Base-by-base conservation (phyloP, 2,329 filamentous ascomycete species). In the Trichoderma endophyticum region DNA sequence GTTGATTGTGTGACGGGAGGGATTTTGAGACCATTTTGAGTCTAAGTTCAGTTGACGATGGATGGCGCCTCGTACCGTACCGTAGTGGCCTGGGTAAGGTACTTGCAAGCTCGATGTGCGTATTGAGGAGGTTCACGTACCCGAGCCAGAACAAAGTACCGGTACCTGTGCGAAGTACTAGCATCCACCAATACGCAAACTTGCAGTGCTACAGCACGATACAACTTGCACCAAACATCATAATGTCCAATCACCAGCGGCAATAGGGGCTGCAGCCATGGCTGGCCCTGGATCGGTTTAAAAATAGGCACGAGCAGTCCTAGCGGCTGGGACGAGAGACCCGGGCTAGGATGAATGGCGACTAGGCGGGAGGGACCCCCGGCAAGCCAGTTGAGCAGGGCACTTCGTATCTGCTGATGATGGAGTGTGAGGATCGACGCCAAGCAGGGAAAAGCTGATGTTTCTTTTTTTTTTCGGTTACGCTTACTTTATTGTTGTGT, bases 401-500 rank as follows among this genome's bases (percentile, higher is more conserved):
- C 48, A 65, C 51, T 71, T 72, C 71, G 71, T 72, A 72, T 72
- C 70, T 72, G 64, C 70, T 69, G 59, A 72, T 66, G 54, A 43
- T 70, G 68, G 9, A 30, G 69, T 57, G 69, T 57, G 69, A 71
- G 60, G 70, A 71, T 71, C 62, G 70, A 71, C 70, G 70, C 48
- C 26, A 60, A 70, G 54, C 18, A 65, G 18, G 48, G 26, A 21
- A 65, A 65, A 48, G 21, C 21, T 66, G 54, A 57, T 26, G 18
- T 48, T 63, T 28, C 43, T 64, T 48, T 26, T 66, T 65, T 65
- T 34, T 56, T 26, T 34, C n/a, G 21, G 48, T 39, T 28, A 57
- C 32, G 18, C n/a, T 18, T 21, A 56, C n/a, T 26, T n/a, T 14
- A 26, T 7, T 18, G 54, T 26, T 57, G 26, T 12, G 26, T 57